phyloP scores from a whole-genome alignment of 306 rosid genomes.

The Cicer bijugum region DNA sequence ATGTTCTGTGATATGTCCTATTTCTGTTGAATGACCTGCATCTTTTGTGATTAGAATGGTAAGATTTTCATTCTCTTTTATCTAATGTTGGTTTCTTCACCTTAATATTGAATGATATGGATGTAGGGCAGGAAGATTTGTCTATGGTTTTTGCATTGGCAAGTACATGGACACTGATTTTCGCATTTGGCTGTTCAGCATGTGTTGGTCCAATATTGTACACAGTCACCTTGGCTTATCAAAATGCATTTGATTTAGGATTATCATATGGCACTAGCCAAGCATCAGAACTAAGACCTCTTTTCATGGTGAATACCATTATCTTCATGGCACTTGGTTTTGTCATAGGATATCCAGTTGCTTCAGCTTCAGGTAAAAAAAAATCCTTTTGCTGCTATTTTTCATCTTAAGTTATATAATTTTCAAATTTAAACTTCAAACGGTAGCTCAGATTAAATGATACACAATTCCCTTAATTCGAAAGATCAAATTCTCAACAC shows the following conservation, averaged over 20 bases:
- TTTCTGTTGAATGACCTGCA: constrained; percentile 21
- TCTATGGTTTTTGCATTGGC: constrained; percentile 87
- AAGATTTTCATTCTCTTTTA: not conserved
- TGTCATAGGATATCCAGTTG: constrained; percentile 57
- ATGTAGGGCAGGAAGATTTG: constrained; percentile 98
- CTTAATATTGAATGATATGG: constrained; percentile 79
- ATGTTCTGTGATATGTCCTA: not conserved
- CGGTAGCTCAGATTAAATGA: not conserved
- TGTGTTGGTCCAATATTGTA: constrained; percentile 67
- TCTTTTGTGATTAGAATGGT: constrained; percentile 39
- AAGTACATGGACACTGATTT: constrained; percentile 76
- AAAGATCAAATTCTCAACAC: not conserved
- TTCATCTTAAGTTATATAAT: not conserved
- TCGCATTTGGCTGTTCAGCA: constrained; percentile 64
- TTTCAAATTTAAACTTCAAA: constrained; percentile 12
- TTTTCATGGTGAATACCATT: constrained; percentile 55
- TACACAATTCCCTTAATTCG: constrained; percentile 18
- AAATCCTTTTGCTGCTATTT: constrained; percentile 6
- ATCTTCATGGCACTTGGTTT: constrained; percentile 54
- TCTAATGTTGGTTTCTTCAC: constrained; percentile 41
- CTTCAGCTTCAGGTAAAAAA: constrained; percentile 76
- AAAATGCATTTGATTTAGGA: constrained; percentile 58
- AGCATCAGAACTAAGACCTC: constrained; percentile 51
- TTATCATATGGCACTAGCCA: constrained; percentile 51
- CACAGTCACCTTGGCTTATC: constrained; percentile 62